Conservation (phyloP, 2,329 filamentous ascomycete species). For the Metarhizium rileyi region DNA sequence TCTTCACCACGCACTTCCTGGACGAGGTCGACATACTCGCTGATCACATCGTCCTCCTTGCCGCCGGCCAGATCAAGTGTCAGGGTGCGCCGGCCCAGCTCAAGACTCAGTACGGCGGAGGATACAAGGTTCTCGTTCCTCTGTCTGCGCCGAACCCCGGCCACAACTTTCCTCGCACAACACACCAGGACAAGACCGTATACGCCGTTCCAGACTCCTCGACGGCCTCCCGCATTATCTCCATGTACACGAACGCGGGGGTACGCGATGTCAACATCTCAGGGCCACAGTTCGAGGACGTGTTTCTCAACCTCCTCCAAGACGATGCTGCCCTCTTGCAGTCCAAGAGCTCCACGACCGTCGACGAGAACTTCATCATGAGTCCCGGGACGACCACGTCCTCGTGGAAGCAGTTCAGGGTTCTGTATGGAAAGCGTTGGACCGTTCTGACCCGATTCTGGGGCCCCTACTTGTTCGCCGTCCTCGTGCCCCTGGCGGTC, state of each 20-base stretch:
- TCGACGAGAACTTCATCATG: slow-evolving; percentile 3
- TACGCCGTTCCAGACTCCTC: slow-evolving; percentile 37
- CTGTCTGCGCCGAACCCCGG: slow-evolving; percentile 13
- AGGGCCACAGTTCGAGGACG: slow-evolving; percentile 23
- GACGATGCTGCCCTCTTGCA: background rate
- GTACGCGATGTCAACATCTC: slow-evolving; percentile 22
- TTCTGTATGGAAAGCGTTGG: slow-evolving; percentile 64
- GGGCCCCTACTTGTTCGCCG: slow-evolving; percentile 61
- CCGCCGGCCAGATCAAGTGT: slow-evolving; percentile 51
- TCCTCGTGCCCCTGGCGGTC: slow-evolving; percentile 66
- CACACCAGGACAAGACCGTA: slow-evolving; percentile 47
- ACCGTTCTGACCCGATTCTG: slow-evolving; percentile 66
- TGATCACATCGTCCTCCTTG: slow-evolving; percentile 58
- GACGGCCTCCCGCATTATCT: slow-evolving; percentile 16
- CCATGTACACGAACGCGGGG: slow-evolving; percentile 40
- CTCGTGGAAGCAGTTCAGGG: slow-evolving; percentile 44
- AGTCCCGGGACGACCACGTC: slow-evolving; percentile 8
- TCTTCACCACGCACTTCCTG: slow-evolving; percentile 62
- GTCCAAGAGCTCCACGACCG: background rate
- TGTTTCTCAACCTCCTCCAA: slow-evolving; percentile 16
- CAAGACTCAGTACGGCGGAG: slow-evolving; percentile 52
- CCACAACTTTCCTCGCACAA: slow-evolving; percentile 28
- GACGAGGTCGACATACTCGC: slow-evolving; percentile 61
- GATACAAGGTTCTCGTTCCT: slow-evolving; percentile 46
- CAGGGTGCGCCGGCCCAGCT: slow-evolving; percentile 55